phyloP scores from a whole-genome alignment of 129 eudicot genomes.

The Helianthus tuberosus region DNA sequence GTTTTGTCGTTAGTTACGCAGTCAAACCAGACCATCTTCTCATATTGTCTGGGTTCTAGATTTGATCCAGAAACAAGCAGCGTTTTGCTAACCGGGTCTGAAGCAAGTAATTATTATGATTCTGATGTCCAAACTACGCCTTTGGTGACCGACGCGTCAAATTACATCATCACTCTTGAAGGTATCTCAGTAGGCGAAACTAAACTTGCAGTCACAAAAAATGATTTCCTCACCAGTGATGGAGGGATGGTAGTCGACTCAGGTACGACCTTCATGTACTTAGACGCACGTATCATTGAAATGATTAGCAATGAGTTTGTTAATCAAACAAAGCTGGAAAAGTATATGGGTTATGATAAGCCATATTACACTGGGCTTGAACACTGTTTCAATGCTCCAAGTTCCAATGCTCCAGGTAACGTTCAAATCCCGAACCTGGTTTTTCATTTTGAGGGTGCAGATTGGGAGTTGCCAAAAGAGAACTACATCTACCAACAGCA shows the following conservation, averaged over 20 bases:
- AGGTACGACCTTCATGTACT: slow-evolving; percentile 43
- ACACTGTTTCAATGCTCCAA: slow-evolving; percentile 30
- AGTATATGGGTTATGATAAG: background rate
- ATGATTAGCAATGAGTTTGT: slow-evolving; percentile 31
- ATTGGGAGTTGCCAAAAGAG: slow-evolving; percentile 46
- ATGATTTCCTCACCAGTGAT: no score
- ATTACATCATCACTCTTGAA: slow-evolving; percentile 38
- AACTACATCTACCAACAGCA: slow-evolving; percentile 40
- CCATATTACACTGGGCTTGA: slow-evolving; percentile 10
- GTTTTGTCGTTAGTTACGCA: slow-evolving; percentile 39
- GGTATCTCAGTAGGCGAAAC: slow-evolving; percentile 44
- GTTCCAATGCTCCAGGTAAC: slow-evolving; percentile 13
- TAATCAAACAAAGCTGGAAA: slow-evolving; percentile 34
- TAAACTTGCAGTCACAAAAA: slow-evolving; percentile 14
- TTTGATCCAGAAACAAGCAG: slow-evolving; percentile 20
- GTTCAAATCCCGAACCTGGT: slow-evolving; percentile 24
- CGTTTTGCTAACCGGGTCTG: slow-evolving; percentile 33
- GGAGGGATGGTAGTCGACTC: slow-evolving; percentile 43
- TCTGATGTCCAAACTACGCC: slow-evolving; percentile 28
- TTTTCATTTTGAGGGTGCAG: slow-evolving; percentile 46
- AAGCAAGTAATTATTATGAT: slow-evolving; percentile 1
- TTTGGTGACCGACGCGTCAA: slow-evolving; percentile 17
- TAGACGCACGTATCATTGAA: slow-evolving; percentile 22
- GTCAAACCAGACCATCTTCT: slow-evolving; percentile 22
- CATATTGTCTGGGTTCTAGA: slow-evolving; percentile 39